phyloP scores from a whole-genome alignment of 805 yeast species.

The Deakozyma indianensis region DNA sequence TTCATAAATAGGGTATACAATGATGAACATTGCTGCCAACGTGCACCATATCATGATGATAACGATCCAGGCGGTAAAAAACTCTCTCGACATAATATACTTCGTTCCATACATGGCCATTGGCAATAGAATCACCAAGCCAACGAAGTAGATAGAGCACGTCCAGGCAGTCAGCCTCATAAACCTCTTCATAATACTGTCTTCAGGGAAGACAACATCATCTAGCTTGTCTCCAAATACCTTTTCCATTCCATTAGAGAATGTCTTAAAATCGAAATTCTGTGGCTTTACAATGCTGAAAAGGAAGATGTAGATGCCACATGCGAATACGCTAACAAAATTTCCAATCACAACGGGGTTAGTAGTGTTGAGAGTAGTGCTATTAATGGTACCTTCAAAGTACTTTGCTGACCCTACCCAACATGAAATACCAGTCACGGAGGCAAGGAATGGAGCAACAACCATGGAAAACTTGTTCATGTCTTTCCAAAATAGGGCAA shows the following conservation, averaged over 20 bases:
- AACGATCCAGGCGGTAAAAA: conserved; percentile 82
- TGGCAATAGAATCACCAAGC: conserved; percentile 69
- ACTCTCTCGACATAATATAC: conserved; percentile 58
- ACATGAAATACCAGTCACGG: conserved; percentile 51
- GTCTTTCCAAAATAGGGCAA: conserved; percentile 39
- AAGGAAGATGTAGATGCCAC: conserved; percentile 43
- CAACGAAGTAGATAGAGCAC: conserved; percentile 45
- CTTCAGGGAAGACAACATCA: background rate
- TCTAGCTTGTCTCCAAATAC: background rate
- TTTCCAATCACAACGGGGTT: conserved; percentile 49
- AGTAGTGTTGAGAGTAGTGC: conserved; percentile 35
- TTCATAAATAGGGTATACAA: conserved; percentile 41
- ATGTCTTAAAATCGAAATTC: conserved; percentile 42
- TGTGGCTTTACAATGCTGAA: conserved; percentile 45
- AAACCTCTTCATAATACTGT: background rate
- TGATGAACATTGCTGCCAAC: conserved; percentile 28
- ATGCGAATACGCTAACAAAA: conserved; percentile 56
- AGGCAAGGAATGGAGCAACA: conserved; percentile 30
- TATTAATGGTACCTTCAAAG: conserved; percentile 33
- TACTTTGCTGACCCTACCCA: conserved; percentile 24
- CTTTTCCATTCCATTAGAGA: background rate
- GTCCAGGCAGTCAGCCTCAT: conserved; percentile 42
- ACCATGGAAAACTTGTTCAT: conserved; percentile 45
- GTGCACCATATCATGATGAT: conserved; percentile 77
- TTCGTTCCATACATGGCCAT: conserved; percentile 85